Evolutionary conservation across 192 early-diverging fungal species (phyloP), one percentile per base, ranked within the genome.

Genomic region (Backusella australiensis): DNA sequence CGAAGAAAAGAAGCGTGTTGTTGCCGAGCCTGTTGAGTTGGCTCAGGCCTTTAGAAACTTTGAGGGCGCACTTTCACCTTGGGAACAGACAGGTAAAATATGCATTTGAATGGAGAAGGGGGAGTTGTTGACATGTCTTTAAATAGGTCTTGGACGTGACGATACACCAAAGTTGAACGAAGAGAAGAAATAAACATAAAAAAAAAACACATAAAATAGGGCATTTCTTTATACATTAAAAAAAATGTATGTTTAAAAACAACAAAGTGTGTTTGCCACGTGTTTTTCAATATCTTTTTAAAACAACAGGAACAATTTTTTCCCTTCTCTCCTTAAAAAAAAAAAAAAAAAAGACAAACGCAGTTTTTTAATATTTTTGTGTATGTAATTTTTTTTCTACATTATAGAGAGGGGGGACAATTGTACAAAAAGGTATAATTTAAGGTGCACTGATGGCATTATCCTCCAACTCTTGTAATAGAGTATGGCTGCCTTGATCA

Each of bases 1-100:
- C 82, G 98, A 99, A 73, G 95, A 96, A 82, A 95, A 95, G 89
- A 99, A 99, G 90, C 88, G 98, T 52, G 96, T 99, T 17, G 92
- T 99, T 52, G 90, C 94, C 35, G 98, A 99, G 79, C 96, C 96
- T 29, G 87, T 99, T 67, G 97, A 99, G 83, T 86, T 99, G 71
- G 90, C 96, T 1, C 98, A 99, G 88, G 92, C 94, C 32, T 96
- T 98, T 89, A 89, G 98, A 75, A 93, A 95, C 86, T 98, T 97
- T 88, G 98, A 99, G 71, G 85, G 87, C 7, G 94, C 94, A 81
- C 89, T 93, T 73, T 95, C 94, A 71, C 96, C 98, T 21, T 99
- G 98, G 98, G 97, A 93, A 81, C 92, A 93, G 80, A 91, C 88
- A 39, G 93, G 93, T 81, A 84, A 89, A 26, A 29, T 29, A 29